Evolutionary conservation across 1,139 yeast species (phyloP).

Genomic region (Schizosaccharomyces versatilis): DNA sequence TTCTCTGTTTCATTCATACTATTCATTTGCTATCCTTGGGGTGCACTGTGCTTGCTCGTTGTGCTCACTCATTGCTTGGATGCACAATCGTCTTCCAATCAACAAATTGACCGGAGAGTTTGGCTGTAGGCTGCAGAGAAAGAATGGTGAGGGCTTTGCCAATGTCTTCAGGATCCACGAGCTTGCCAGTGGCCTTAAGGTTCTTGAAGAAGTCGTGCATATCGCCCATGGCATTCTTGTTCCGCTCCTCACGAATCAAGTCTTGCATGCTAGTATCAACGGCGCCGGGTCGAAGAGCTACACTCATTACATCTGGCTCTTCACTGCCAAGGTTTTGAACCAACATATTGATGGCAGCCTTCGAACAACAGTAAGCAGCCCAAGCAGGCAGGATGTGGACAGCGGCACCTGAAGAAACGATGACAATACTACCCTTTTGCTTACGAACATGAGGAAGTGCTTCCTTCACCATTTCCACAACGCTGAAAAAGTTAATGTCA

Average conservation of each 20-base stretch:
- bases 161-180: background rate
- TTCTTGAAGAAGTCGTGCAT: background rate
- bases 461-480: constrained; percentile 36
- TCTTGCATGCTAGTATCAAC: constrained; percentile 76
- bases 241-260: constrained; percentile 35
- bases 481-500: constrained; percentile 60
- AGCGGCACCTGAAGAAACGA: constrained; percentile 78
- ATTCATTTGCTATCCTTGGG: too few species aligned
- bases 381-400: constrained; percentile 31
- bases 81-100: constrained; percentile 1
- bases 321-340: constrained; percentile 45
- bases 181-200: background rate
- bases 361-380: constrained; percentile 79
- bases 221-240: constrained; percentile 4
- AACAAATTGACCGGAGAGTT: constrained; percentile 3
- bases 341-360: constrained; percentile 70
- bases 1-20: too few species aligned
- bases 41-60: too few species aligned
- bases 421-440: constrained; percentile 38
- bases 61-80: background rate
- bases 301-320: constrained; percentile 34
- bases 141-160: background rate
- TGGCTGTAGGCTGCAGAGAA: background rate
- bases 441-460: constrained; percentile 39
- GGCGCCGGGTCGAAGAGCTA: constrained; percentile 80